phyloP scores from a whole-genome alignment of 371 early-diverging fungal species.

The Rhizopus delemar region DNA sequence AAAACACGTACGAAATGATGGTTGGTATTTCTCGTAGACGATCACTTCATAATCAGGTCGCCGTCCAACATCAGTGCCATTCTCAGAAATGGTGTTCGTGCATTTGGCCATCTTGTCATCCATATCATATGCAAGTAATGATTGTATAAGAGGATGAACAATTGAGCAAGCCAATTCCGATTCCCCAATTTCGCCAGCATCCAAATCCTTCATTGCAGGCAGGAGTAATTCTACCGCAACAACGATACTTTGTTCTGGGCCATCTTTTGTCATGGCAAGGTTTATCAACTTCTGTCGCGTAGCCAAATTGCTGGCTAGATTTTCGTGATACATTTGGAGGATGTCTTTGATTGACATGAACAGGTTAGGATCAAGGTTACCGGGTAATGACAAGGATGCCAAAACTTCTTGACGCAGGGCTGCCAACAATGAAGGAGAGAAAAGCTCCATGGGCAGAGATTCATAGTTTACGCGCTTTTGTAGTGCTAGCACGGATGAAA shows the following conservation, averaged over 20 bases:
- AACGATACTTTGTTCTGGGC: slow-evolving; percentile 12
- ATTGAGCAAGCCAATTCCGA: slow-evolving; percentile 9
- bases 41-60: slow-evolving; percentile 1
- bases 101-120: slow-evolving; percentile 5
- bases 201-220: slow-evolving; percentile 5
- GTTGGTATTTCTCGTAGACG: slow-evolving; percentile 1
- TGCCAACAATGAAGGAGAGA: no score
- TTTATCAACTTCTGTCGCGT: slow-evolving; percentile 8
- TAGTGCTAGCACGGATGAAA: no score
- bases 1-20: background rate
- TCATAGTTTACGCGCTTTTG: no score
- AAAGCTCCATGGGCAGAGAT: no score
- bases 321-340: slow-evolving; percentile 4
- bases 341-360: slow-evolving; percentile 8
- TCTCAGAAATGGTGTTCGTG: slow-evolving; percentile 3
- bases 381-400: no score
- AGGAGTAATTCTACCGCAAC: slow-evolving; percentile 1
- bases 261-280: slow-evolving; percentile 9
- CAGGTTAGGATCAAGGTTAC: slow-evolving; percentile 1
- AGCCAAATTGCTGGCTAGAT: background rate
- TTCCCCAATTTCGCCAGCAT: slow-evolving; percentile 5
- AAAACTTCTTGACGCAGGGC: no score
- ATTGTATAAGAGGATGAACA: slow-evolving; percentile 3
- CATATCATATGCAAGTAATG: slow-evolving; percentile 7
- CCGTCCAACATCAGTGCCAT: slow-evolving; percentile 1